Evolutionary conservation across 2,329 filamentous ascomycete species (phyloP), one percentile per base, ranked within the genome.

Genomic region (Blumeria hordei): DNA sequence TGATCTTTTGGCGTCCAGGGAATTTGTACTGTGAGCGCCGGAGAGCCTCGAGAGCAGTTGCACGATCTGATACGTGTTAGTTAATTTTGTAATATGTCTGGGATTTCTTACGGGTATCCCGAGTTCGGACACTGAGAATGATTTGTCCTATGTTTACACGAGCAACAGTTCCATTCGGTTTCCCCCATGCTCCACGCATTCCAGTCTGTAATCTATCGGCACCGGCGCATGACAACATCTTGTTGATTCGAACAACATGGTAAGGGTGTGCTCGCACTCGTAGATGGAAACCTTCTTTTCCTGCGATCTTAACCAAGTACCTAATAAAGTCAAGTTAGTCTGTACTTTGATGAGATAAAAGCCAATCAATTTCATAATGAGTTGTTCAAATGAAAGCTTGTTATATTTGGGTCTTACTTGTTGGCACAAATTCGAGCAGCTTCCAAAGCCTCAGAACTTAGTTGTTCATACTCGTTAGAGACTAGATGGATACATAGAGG

Each of bases 201-300:
- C 92, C 92, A 67, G 92, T 98, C 77, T 98, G 92, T 74, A 98
- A 80, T 84, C 92, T 88, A 96, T 98, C 92, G 83, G 92, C 92
- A 81, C 92, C 92, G 69, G 92, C 92, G 74, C 92, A 98, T 71
- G 92, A 96, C 87, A 98, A 90, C 92, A 98, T 98, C 85, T 98
- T 98, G 88, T 98, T 98, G 88, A 98, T 98, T 76, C 92, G 92
- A 80, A 98, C 85, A 75, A 98, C 92, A 80, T 98, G 92, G 87
- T 86, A 98, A 64, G 92, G 92, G 81, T 98, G 92, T 69, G 88
- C 88, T 70, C 92, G 80, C 69, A 84, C 77, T 66, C 80, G 80
- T 64, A 84, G 73, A 71, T 84, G 80, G 78, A 84, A 84, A 69
- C 73, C 71, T 68, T 84, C 80, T 76, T 84, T 84, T 71, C 80